Percentiles rank a stretch among this genome's conserved stretches.
Evolutionary conservation across 2,329 filamentous ascomycete species (phyloP).

Genomic region (Grosmannia serpens): DNA sequence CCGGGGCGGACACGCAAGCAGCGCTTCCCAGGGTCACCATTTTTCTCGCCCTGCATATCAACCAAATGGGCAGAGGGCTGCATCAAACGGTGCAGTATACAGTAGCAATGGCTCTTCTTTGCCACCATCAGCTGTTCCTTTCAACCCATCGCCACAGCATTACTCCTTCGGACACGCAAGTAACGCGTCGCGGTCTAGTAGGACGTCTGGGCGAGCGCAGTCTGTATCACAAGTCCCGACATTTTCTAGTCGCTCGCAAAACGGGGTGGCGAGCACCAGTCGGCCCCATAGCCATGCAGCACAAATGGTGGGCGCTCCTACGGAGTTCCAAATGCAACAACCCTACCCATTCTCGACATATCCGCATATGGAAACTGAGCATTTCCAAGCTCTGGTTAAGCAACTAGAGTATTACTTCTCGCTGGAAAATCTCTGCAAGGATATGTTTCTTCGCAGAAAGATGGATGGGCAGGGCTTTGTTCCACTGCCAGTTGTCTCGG

Average conservation of each 20-base stretch:
- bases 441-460: slow-evolving; percentile 72
- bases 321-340: slow-evolving; percentile 9
- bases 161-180: slow-evolving; percentile 21
- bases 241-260: slow-evolving; percentile 7
- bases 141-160: slow-evolving; percentile 34
- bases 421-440: slow-evolving; percentile 88
- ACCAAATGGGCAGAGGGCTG: slow-evolving; percentile 22
- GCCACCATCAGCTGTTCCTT: slow-evolving; percentile 19
- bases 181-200: slow-evolving; percentile 1
- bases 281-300: slow-evolving; percentile 18
- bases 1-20: slow-evolving; percentile 31
- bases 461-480: slow-evolving; percentile 97
- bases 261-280: slow-evolving; percentile 6
- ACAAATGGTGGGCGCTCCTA: slow-evolving; percentile 7
- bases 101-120: slow-evolving; percentile 15
- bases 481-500: slow-evolving; percentile 62
- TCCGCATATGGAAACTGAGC: slow-evolving; percentile 9
- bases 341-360: neutral
- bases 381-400: slow-evolving; percentile 30
- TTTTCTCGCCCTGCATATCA: slow-evolving; percentile 22
- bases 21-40: slow-evolving; percentile 19
- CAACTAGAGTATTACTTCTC: slow-evolving; percentile 93
- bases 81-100: slow-evolving; percentile 17
- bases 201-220: slow-evolving; percentile 6
- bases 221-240: slow-evolving; percentile 1